These are phyloP conservation scores for Crithidia brevicula DNA, from an alignment of 208 protist genomes.

Conservation along the genomic window DNA sequence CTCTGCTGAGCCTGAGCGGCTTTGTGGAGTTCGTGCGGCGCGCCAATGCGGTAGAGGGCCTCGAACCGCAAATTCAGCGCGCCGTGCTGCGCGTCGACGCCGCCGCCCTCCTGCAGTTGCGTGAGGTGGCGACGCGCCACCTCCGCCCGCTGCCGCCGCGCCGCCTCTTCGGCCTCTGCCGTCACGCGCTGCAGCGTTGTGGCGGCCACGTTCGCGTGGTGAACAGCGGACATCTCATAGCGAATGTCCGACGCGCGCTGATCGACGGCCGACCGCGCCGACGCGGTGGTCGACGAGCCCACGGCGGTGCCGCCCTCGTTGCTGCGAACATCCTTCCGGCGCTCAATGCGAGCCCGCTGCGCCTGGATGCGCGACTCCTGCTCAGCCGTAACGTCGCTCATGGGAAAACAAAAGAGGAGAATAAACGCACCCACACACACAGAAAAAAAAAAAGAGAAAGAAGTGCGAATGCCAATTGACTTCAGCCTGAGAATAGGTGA, in stretches of 20 bases:
- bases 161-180: conserved; percentile 67
- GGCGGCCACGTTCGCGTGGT: conserved; percentile 42
- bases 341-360: conserved; percentile 55
- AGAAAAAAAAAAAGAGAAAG: neutral
- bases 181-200: conserved; percentile 70
- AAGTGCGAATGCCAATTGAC: too few relatives aligned
- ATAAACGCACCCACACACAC: too few relatives aligned
- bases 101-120: conserved; percentile 55
- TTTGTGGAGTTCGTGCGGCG: conserved; percentile 88
- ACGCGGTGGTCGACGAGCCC: neutral
- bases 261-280: conserved; percentile 34
- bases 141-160: conserved; percentile 63
- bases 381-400: conserved; percentile 26
- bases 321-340: conserved; percentile 10
- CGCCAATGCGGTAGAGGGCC: conserved; percentile 79
- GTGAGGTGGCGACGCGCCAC: conserved; percentile 42
- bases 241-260: conserved; percentile 50
- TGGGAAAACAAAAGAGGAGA: conserved; percentile 6
- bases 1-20: conserved; percentile 76
- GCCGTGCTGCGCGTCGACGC: conserved; percentile 60
- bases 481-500: too few relatives aligned
- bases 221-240: conserved; percentile 48
- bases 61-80: conserved; percentile 90
- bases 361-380: conserved; percentile 67
- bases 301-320: conserved; percentile 7